phyloP scores from a whole-genome alignment of 192 early-diverging fungal species.

The Gonapodya prolifera region DNA sequence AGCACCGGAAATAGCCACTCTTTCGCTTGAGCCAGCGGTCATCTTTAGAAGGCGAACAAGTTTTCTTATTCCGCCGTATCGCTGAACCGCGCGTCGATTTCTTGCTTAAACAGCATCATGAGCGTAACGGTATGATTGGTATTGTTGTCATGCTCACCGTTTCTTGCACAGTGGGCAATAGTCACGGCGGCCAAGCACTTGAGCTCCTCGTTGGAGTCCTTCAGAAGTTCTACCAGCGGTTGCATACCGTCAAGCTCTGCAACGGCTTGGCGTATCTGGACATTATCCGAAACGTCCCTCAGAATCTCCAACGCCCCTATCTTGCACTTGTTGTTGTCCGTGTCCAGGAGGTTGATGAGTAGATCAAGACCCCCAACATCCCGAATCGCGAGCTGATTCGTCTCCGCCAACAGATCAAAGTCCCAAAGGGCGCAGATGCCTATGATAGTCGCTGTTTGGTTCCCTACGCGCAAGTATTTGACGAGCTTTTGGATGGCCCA shows the following conservation, averaged over 20 bases:
- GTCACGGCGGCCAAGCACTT: constrained; percentile 54
- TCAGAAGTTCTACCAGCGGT: constrained; percentile 41
- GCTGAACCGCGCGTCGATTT: constrained; percentile 37
- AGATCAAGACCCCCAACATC: constrained; percentile 51
- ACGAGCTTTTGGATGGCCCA: constrained; percentile 51
- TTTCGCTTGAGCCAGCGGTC: constrained; percentile 29
- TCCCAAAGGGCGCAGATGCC: constrained; percentile 48
- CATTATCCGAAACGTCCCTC: constrained; percentile 43
- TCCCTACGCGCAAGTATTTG: constrained; percentile 44
- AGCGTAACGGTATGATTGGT: background rate
- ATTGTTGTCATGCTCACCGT: constrained; percentile 17
- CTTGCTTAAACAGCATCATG: constrained; percentile 13
- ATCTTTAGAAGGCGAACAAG: constrained; percentile 41
- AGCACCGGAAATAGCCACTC: constrained; percentile 44
- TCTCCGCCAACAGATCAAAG: constrained; percentile 40
- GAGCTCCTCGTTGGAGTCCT: constrained; percentile 36
- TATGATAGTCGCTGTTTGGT: constrained; percentile 54
- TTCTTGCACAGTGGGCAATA: constrained; percentile 50
- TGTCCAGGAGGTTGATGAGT: constrained; percentile 50
- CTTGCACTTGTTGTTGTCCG: constrained; percentile 49
- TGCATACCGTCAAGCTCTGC: constrained; percentile 46
- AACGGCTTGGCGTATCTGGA: constrained; percentile 41
- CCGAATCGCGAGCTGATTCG: constrained; percentile 48
- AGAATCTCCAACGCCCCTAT: constrained; percentile 48
- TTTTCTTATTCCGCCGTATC: constrained; percentile 43